A percentile compares a stretch with the other conserved stretches of the same genome.
Conservation (phyloP, 192 early-diverging fungal species). For the Umbelopsis sp. region DNA sequence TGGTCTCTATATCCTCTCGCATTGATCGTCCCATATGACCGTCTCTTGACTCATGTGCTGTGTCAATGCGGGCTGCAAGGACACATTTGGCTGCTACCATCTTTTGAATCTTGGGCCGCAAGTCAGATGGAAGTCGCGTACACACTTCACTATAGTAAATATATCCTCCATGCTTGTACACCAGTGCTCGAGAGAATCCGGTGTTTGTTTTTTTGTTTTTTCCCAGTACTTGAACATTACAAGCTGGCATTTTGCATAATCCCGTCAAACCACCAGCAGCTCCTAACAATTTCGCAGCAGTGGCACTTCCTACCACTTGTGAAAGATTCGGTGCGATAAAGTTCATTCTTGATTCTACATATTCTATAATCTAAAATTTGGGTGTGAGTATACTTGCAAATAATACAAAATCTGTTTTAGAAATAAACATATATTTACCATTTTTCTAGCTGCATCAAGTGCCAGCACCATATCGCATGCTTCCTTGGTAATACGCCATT, state of each 20-base stretch:
- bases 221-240: conserved; percentile 77
- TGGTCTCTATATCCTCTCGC: conserved; percentile 81
- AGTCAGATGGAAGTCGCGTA: conserved; percentile 66
- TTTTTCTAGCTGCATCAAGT: conserved; percentile 71
- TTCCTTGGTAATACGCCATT: conserved; percentile 66
- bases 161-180: conserved; percentile 76
- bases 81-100: conserved; percentile 80
- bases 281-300: conserved; percentile 89
- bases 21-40: conserved; percentile 67
- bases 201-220: conserved; percentile 53
- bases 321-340: conserved; percentile 95
- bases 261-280: conserved; percentile 87
- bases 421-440: conserved; percentile 35
- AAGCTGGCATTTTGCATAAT: conserved; percentile 88
- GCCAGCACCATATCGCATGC: conserved; percentile 79
- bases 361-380: conserved; percentile 67
- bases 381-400: background rate
- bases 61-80: conserved; percentile 89
- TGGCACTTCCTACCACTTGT: conserved; percentile 78
- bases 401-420: background rate
- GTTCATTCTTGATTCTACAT: conserved; percentile 89
- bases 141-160: conserved; percentile 81
- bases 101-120: conserved; percentile 75
- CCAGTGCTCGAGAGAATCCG: conserved; percentile 67
- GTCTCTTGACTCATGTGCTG: conserved; percentile 65